Evolutionary conservation across 768 basidiomycete species (phyloP), one percentile per base, ranked within the genome.

Genomic region (Xanthoconium purpureum): DNA sequence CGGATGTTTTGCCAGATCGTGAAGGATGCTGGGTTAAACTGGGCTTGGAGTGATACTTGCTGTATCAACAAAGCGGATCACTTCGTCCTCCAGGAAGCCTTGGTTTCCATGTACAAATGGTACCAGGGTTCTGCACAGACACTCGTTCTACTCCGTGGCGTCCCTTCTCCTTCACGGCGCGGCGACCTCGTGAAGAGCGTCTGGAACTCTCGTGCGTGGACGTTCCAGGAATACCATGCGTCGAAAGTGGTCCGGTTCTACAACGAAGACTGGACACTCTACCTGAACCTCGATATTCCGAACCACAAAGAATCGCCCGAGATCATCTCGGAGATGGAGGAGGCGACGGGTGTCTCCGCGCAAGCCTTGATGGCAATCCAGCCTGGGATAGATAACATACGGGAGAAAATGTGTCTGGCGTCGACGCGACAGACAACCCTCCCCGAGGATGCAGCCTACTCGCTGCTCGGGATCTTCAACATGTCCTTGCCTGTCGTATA

Each of bases 301-400:
- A 51, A 51, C 14, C 50, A 51, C 42, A 51, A 51, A 32, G 50
- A 51, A 7, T 52, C 50, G 3, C 50, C 39, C 50, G 40, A 51
- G 30, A 43, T 51, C 15, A 51, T 51, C 15, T 32, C 40, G 12
- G 51, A 52, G 33, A 52, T 52, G 51, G 42, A 52, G 24, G 43
- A 44, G 8, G 51, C 51, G 5, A 52, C 51, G 4, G 51, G 51
- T 0, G 8, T 52, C 2, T 36, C 43, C 1, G 35, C 24, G 3
- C 20, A 13, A 37, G 42, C 37, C 0, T 28, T 52, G 43, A 29
- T 44, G 15, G 14, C 33, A n/a, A 18, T 44, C 20, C 42, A 5
- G 29, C 51, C 50, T 1, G 50, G 50, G 1, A 17, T 51, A 12
- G 40, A 51, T 7, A 17, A 43, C 10, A 51, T 51, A 14, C 40